Percentiles rank a stretch among this genome's conserved stretches.
phyloP scores from a whole-genome alignment of 140 eudicot genomes.

The Cichorium intybus region DNA sequence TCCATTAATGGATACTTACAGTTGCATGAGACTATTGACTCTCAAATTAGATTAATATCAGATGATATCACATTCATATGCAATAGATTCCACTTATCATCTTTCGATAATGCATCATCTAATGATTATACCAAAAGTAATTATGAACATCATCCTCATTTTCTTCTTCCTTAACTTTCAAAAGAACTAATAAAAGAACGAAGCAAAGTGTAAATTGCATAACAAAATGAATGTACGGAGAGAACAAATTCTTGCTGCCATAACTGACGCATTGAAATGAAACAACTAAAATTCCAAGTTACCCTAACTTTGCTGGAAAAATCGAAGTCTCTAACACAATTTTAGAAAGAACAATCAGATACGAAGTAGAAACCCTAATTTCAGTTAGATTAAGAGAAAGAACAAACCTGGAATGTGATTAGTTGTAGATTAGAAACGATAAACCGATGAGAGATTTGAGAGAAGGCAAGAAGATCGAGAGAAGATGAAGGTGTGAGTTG shows the following conservation, averaged over 20 bases:
- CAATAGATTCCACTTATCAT: constrained; percentile 4
- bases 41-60: not conserved
- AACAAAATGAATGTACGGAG: not conserved
- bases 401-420: constrained; percentile 18
- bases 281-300: not conserved
- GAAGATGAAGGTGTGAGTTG: constrained; percentile 9
- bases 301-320: constrained; percentile 8
- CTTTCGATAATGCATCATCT: constrained; percentile 3
- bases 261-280: not conserved
- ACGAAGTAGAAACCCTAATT: constrained; percentile 20
- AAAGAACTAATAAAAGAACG: not conserved
- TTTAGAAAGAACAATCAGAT: constrained; percentile 4
- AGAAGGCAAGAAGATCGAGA: not conserved
- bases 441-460: not conserved
- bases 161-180: not conserved
- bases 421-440: constrained; percentile 1
- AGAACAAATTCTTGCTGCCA: not conserved
- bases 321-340: not conserved
- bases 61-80: constrained; percentile 3
- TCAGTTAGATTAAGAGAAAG: constrained; percentile 1
- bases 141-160: not conserved
- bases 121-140: not conserved
- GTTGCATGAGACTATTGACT: not conserved
- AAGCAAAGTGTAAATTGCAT: not conserved
- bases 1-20: not conserved